Conservation (phyloP, 2,329 filamentous ascomycete species). For the Aspergillus unguis region DNA sequence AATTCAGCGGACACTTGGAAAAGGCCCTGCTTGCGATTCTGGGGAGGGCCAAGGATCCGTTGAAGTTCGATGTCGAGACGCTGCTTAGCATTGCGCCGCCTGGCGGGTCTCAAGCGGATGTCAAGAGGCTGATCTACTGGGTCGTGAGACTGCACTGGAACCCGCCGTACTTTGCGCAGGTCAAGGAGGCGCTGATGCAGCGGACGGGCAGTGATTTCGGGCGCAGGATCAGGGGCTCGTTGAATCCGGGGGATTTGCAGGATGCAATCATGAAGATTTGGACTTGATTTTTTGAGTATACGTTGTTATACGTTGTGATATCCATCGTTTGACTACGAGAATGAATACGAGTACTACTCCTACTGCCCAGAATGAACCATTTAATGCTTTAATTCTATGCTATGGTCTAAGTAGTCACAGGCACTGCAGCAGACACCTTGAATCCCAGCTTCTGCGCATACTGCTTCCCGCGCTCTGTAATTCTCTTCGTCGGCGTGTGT, state of each 20-base stretch:
- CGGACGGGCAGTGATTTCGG: constrained; percentile 8
- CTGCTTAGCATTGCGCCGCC: constrained; percentile 73
- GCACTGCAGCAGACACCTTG: not conserved
- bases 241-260: constrained; percentile 8
- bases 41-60: constrained; percentile 66
- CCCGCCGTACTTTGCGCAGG: constrained; percentile 62
- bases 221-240: not conserved
- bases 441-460: constrained; percentile 2
- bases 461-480: not conserved
- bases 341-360: too few relatives aligned
- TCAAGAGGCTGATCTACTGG: constrained; percentile 24
- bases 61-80: constrained; percentile 69
- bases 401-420: not conserved
- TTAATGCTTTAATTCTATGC: too few relatives aligned
- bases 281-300: not conserved
- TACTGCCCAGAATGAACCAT: too few relatives aligned
- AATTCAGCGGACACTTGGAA: constrained; percentile 83
- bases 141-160: constrained; percentile 71
- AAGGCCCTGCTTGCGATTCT: constrained; percentile 72
- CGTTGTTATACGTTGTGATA: too few relatives aligned
- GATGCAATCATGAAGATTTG: constrained; percentile 11
- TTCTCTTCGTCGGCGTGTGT: not conserved
- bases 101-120: constrained; percentile 62
- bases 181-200: constrained; percentile 55
- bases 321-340: too few relatives aligned